Percentiles rank a stretch among this genome's conserved stretches.
phyloP scores from a whole-genome alignment of 495 filamentous ascomycete genomes.

The Oidiodendron maius region DNA sequence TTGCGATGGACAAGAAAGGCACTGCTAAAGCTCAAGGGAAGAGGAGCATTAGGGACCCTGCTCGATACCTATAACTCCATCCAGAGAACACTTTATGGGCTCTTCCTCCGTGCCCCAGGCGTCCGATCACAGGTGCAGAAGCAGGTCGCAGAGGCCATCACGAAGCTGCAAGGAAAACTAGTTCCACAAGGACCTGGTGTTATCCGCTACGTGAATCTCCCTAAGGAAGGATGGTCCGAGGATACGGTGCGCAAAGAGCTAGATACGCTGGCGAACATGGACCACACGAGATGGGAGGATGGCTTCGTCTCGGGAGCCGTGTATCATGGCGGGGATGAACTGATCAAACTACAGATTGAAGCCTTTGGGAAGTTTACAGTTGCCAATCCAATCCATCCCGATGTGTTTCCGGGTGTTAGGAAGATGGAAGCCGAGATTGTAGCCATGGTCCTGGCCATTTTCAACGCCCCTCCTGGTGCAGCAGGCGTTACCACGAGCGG shows the following conservation, averaged over 20 bases:
- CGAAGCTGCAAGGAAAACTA: conserved; percentile 75
- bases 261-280: conserved; percentile 70
- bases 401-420: conserved; percentile 94
- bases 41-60: conserved; percentile 76
- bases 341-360: conserved; percentile 81
- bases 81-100: conserved; percentile 69
- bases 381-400: conserved; percentile 95
- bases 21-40: conserved; percentile 78
- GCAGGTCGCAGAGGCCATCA: conserved; percentile 68
- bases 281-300: conserved; percentile 96
- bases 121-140: conserved; percentile 76
- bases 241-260: conserved; percentile 79
- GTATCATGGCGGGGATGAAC: conserved; percentile 84
- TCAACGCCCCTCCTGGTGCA: conserved; percentile 79
- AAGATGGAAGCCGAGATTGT: conserved; percentile 99
- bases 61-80: conserved; percentile 62
- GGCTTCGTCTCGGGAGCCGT: conserved; percentile 92
- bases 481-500: conserved; percentile 90
- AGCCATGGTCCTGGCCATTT: conserved; percentile 87
- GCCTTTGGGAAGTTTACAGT: conserved; percentile 92
- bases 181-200: conserved; percentile 66
- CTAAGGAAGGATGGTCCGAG: conserved; percentile 78
- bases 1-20: conserved; percentile 79
- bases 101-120: conserved; percentile 80
- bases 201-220: conserved; percentile 68